phyloP scores from a whole-genome alignment of 140 eudicot species.

The Anethum foeniculum region DNA sequence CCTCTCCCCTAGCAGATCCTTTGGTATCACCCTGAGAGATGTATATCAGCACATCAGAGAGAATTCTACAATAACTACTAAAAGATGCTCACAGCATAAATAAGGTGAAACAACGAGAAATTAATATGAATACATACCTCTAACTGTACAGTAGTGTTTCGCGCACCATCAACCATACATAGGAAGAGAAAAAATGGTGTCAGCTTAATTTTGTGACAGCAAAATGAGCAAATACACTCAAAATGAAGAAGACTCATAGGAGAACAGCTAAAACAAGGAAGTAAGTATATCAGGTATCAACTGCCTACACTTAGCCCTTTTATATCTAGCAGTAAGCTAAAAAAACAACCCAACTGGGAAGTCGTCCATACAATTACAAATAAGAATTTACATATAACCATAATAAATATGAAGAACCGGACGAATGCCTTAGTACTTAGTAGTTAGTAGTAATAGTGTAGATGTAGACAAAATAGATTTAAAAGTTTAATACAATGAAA shows the following conservation, averaged over 20 bases:
- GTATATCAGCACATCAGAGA: slow-evolving; percentile 15
- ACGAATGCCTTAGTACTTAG: background rate
- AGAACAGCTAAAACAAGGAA: background rate
- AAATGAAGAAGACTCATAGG: background rate
- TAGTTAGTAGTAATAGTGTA: background rate
- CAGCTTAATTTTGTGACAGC: slow-evolving; percentile 6
- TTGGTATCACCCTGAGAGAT: slow-evolving; percentile 63
- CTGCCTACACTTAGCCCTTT: background rate
- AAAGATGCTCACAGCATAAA: background rate
- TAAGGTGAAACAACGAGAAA: background rate
- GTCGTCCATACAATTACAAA: background rate
- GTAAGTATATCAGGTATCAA: background rate
- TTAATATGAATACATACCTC: slow-evolving; percentile 40
- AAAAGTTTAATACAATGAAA: background rate
- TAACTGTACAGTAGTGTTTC: slow-evolving; percentile 28
- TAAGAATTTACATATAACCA: background rate
- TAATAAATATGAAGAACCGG: background rate
- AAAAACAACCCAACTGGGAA: background rate
- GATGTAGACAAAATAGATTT: background rate
- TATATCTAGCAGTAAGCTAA: background rate
- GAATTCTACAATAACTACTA: background rate
- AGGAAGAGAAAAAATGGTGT: background rate
- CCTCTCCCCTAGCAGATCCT: slow-evolving; percentile 71
- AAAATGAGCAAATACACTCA: background rate
- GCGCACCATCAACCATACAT: slow-evolving; percentile 9